phyloP scores from a whole-genome alignment of 176 grass and related monocot genomes.

The Oryza meyeriana region DNA sequence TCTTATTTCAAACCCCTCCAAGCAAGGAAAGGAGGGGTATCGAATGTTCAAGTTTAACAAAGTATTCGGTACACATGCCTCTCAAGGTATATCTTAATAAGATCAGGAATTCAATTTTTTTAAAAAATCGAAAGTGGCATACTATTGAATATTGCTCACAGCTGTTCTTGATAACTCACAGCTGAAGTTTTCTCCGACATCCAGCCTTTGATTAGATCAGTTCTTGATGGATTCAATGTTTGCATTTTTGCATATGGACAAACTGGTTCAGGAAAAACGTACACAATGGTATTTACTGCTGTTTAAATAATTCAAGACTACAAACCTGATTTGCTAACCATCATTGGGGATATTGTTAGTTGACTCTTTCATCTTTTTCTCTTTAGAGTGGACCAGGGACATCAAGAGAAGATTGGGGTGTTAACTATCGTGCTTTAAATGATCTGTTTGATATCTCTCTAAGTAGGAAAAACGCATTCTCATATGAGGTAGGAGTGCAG shows the following conservation, averaged over 20 bases:
- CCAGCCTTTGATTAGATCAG: constrained; percentile 87
- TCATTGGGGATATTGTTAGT: constrained; percentile 15
- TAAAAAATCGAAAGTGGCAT: background rate
- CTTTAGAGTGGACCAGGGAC: constrained; percentile 82
- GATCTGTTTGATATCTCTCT: constrained; percentile 87
- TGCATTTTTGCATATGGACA: constrained; percentile 99
- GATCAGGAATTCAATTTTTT: background rate
- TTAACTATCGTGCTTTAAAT: constrained; percentile 97
- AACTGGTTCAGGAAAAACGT: constrained; percentile 98
- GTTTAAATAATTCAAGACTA: constrained; percentile 16
- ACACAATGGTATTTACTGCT: constrained; percentile 77
- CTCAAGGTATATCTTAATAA: constrained; percentile 78
- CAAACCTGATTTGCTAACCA: constrained; percentile 6
- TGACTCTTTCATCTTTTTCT: constrained; percentile 17
- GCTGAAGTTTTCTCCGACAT: constrained; percentile 95
- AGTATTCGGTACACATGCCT: constrained; percentile 58
- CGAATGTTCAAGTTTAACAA: constrained; percentile 99
- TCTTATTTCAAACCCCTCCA: constrained; percentile 79
- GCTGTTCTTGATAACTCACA: constrained; percentile 30
- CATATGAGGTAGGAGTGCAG: constrained; percentile 94
- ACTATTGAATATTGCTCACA: constrained; percentile 15
- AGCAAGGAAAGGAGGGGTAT: constrained; percentile 87
- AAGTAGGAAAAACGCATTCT: constrained; percentile 78
- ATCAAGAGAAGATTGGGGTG: constrained; percentile 96
- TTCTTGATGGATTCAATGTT: constrained; percentile 98